These are phyloP conservation scores for Trichoderma asperelloides DNA, from an alignment of 495 filamentous ascomycete species.

Conservation along the genomic window DNA sequence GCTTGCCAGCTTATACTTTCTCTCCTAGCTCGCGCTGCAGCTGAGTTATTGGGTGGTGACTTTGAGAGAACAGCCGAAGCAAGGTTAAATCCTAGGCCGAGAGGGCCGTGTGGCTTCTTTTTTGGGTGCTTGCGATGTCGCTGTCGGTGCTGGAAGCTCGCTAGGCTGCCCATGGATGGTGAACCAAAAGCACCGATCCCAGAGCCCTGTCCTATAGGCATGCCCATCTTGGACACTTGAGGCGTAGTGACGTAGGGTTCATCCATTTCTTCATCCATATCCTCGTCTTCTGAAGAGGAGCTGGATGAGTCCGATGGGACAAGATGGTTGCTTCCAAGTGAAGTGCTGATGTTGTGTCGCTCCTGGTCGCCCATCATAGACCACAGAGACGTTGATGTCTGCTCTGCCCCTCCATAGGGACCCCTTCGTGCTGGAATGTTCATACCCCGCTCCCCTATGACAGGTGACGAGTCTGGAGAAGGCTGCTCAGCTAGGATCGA, in stretches of 20 bases:
- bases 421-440: constrained; percentile 48
- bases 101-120: constrained; percentile 28
- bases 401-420: constrained; percentile 20
- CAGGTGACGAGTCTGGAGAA: constrained; percentile 91
- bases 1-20: constrained; percentile 84
- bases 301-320: constrained; percentile 71
- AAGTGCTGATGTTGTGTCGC: constrained; percentile 68
- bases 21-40: constrained; percentile 43
- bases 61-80: constrained; percentile 27
- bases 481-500: constrained; percentile 83
- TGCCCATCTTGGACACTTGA: constrained; percentile 45
- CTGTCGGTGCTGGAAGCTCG: constrained; percentile 73
- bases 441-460: constrained; percentile 67
- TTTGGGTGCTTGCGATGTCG: constrained; percentile 50
- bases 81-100: constrained; percentile 30
- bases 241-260: constrained; percentile 66
- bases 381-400: constrained; percentile 34
- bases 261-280: constrained; percentile 74
- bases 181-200: constrained; percentile 48
- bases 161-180: constrained; percentile 58
- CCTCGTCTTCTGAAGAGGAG: constrained; percentile 65
- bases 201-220: constrained; percentile 45
- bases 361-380: constrained; percentile 50
- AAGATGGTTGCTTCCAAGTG: constrained; percentile 75
- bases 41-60: constrained; percentile 35